phyloP scores from a whole-genome alignment of 2,329 filamentous ascomycete species.

The Fusarium hainanense region DNA sequence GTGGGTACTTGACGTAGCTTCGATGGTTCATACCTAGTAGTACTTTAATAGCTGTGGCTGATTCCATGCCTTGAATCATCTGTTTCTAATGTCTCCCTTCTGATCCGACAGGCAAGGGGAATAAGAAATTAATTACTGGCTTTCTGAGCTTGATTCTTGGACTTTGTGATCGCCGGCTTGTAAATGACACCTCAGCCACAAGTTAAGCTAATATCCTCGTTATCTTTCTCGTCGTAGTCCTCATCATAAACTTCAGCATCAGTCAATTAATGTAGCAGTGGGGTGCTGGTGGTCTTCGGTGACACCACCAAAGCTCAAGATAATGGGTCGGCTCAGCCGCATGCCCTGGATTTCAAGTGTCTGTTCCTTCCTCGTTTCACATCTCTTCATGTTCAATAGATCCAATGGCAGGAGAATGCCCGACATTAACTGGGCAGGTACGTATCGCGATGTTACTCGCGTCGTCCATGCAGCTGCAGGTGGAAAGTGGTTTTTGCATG shows the following conservation, averaged over 20 bases:
- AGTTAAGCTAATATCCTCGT: not conserved
- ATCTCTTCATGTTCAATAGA: not conserved
- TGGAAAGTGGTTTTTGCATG: constrained; percentile 38
- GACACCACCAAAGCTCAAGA: constrained; percentile 38
- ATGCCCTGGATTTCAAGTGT: constrained; percentile 16
- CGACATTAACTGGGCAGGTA: constrained; percentile 4
- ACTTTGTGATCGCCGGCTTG: not conserved
- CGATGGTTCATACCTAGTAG: not conserved
- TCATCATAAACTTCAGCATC: not conserved
- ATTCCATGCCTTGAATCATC: constrained; percentile 12
- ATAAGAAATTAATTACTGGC: not conserved
- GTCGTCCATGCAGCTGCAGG: constrained; percentile 2
- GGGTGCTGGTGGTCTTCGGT: constrained; percentile 39
- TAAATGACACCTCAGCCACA: constrained; percentile 4
- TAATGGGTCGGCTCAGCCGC: constrained; percentile 43
- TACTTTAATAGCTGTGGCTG: constrained; percentile 14
- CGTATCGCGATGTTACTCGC: not conserved
- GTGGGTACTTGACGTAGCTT: constrained; percentile 33
- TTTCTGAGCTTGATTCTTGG: not conserved
- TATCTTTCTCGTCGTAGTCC: not conserved
- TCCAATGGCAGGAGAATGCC: not conserved
- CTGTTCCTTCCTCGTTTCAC: constrained; percentile 27
- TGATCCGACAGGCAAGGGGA: not conserved
- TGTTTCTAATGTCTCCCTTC: constrained; percentile 31
- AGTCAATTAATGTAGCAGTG: constrained; percentile 19